Conservation (phyloP, 345 rosid genomes). For the Pistacia atlantica region DNA sequence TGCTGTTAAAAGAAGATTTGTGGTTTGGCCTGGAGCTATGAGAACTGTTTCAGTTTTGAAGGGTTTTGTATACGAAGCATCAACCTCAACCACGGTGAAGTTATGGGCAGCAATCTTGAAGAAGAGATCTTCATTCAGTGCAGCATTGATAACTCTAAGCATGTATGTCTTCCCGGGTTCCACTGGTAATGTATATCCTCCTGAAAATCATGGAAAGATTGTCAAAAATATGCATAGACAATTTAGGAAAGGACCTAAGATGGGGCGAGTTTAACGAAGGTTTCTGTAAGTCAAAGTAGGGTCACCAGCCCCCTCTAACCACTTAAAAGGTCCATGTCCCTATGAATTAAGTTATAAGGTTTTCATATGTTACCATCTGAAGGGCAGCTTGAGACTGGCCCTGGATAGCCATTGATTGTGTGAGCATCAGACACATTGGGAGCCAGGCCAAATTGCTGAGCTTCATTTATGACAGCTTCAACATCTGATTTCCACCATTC, state of each 20-base stretch:
- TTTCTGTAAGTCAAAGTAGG: too few relatives aligned
- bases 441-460: constrained; percentile 65
- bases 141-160: constrained; percentile 83
- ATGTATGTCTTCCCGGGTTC: constrained; percentile 61
- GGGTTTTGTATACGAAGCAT: constrained; percentile 76
- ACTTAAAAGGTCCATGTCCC: too few relatives aligned
- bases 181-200: constrained; percentile 48
- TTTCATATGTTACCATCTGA: constrained; percentile 40
- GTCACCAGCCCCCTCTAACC: too few relatives aligned
- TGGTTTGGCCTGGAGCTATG: constrained; percentile 84
- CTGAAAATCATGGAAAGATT: constrained; percentile 16
- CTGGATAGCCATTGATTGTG: constrained; percentile 82
- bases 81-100: constrained; percentile 85
- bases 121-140: constrained; percentile 86
- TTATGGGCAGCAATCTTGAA: constrained; percentile 81
- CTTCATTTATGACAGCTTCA: constrained; percentile 74
- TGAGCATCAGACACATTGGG: constrained; percentile 95
- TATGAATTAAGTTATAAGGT: not conserved
- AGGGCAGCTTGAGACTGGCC: constrained; percentile 53
- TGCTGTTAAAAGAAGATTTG: constrained; percentile 61
- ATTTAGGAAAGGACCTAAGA: too few relatives aligned
- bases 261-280: too few relatives aligned
- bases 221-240: not conserved
- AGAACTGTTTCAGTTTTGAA: constrained; percentile 65
- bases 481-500: constrained; percentile 99